Base-by-base conservation (phyloP, 257 asterid species). In the Capsicum chinense region DNA sequence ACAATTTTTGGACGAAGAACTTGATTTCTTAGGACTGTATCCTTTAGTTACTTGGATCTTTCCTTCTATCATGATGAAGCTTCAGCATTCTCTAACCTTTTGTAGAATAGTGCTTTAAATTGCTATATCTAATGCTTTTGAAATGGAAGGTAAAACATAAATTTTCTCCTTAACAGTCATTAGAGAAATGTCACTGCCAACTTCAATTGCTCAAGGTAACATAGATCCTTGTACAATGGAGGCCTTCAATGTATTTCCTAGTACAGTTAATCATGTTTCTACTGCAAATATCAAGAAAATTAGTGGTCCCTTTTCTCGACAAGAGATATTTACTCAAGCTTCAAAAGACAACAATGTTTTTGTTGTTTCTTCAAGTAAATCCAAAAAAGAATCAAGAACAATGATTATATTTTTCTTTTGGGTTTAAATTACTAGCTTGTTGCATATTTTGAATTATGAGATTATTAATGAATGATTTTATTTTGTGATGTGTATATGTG, bases 21-120 rank as follows among this genome's bases (percentile, higher is more conserved):
- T 93, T 39, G 94, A 92, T 85, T 94, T 92, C 91, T 87, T 94
- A 82, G 98, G 98, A 83, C 98, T 94, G 98, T 94, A 94, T 94
- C 97, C 94, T 92, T 90, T 82, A 79, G 87, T 84, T 52, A 50
- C 47, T 57, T 11, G 54, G 33, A 47, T 60, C 48, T 21, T 60
- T 81, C 9, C 13, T 21, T 19, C 48, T 48, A 11, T 33, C 58
- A 5, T 60, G 17, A 1, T 26, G 52, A 76, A 83, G 52, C 26
- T 52, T 64, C 19, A 63, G 59, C 12, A 2, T 44, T 15, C 64
- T 44, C 16, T 33, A 6, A 47, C 81, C 47, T 83, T 8, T 48
- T 21, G 19, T 4, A 21, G 7, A 76, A 21, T 19, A 52, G 63
- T 52, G 11, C 26, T 76, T 76, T 76, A 26, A 21, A 26, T 76